Base-by-base conservation (phyloP, 768 basidiomycete species). In the Collybia nuda region DNA sequence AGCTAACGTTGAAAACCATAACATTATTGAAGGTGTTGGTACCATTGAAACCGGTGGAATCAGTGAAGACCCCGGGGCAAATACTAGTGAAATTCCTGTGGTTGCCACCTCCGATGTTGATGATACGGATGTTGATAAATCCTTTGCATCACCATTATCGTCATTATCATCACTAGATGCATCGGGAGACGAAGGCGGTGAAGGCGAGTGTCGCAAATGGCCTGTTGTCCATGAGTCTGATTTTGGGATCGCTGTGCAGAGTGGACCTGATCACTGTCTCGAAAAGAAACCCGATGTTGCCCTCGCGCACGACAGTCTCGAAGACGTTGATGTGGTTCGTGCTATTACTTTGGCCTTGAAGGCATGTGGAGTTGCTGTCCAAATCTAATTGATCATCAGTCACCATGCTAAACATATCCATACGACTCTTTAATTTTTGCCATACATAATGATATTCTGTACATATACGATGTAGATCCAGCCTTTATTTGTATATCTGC, bases 241-340 rank as follows among this genome's bases (percentile, higher is more conserved):
- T 52, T 41, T 47, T 52, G 54, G 53, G 48, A 56, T 53, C 46
- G 60, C 40, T 59, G 56, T 42, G 40, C 54, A 62, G 51, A 55
- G 40, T 28, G 57, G 44, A 17, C 21, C 52, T 45, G 44, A 62
- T 19, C 1, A 40, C 4, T 51, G 55, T 41, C 22, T 56, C 45
- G 50, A 38, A n/a, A 51, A 59, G 39, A 48, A 53, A n/a, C 55
- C 52, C 5, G 49, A 48, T 5, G 40, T 7, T 22, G 53, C 22
- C 18, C 63, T 62, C 48, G 52, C 54, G 22, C 52, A 58, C 26
- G 48, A 57, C n/a, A 57, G 60, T 51, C 56, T 64, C 21, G 48
- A 32, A 29, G 63, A 67, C 17, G 44, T 36, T 5, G 61, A 64
- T 47, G 54, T 67, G 15, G 52, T 53, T n/a, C 55, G 64, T 39